Conservation (phyloP, 257 asterid genomes). For the Solanum okadae region DNA sequence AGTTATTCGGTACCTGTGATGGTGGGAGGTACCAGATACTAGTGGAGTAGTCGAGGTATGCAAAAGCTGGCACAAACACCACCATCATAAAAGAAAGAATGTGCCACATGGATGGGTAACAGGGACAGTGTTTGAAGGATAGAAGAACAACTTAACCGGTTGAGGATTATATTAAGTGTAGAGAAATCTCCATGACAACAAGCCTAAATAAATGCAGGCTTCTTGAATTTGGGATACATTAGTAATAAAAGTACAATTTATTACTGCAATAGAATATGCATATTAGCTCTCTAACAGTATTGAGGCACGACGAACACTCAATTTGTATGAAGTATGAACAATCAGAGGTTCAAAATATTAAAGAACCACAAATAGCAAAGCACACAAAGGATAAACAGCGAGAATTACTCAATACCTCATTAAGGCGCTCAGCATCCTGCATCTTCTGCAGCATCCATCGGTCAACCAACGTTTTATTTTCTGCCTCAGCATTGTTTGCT, state of each 20-base stretch:
- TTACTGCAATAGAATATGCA: neutral
- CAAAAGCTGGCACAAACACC: neutral
- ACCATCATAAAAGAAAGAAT: neutral
- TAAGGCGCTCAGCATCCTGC: slow-evolving; percentile 90
- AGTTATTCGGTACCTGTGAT: neutral
- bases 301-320: neutral
- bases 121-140: neutral
- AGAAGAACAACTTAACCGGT: neutral
- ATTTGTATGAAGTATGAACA: neutral
- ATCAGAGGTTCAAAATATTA: neutral
- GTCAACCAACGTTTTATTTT: slow-evolving; percentile 77
- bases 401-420: slow-evolving; percentile 49
- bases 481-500: slow-evolving; percentile 67
- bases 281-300: neutral
- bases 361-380: neutral
- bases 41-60: neutral
- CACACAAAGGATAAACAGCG: neutral
- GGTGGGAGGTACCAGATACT: neutral
- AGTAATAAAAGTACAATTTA: neutral
- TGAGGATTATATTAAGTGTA: neutral
- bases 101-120: neutral
- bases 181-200: neutral
- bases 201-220: neutral
- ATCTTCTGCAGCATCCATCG: slow-evolving; percentile 90
- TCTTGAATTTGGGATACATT: neutral